Conservation (phyloP, 495 filamentous ascomycete species). For the Halenospora varia region DNA sequence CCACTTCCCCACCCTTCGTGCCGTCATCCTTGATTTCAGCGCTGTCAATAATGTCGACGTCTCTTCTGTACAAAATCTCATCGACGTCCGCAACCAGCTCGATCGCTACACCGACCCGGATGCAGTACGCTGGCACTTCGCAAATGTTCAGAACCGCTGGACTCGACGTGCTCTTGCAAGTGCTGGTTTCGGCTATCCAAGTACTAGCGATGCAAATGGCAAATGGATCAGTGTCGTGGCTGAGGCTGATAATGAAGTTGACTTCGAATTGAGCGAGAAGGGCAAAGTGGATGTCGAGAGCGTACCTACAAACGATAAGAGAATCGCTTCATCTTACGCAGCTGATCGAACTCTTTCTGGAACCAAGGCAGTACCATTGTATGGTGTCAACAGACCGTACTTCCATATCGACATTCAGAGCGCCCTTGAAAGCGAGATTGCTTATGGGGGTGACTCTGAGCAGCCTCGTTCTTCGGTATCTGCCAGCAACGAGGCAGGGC, state of each 20-base stretch:
- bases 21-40: conserved; percentile 88
- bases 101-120: conserved; percentile 81
- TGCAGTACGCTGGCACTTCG: conserved; percentile 89
- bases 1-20: conserved; percentile 69
- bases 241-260: background rate
- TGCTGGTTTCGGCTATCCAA: conserved; percentile 80
- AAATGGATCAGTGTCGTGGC: background rate
- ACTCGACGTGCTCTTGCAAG: conserved; percentile 85
- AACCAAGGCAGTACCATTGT: conserved; percentile 52
- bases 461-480: too few relatives aligned
- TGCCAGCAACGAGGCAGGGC: too few relatives aligned
- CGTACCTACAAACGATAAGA: background rate
- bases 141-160: conserved; percentile 91
- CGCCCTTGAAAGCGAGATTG: conserved; percentile 72
- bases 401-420: conserved; percentile 95
- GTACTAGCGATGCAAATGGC: background rate
- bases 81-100: conserved; percentile 94
- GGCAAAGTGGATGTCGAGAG: background rate
- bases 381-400: conserved; percentile 79
- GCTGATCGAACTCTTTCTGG: background rate
- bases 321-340: background rate
- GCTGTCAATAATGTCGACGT: conserved; percentile 94
- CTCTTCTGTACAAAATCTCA: conserved; percentile 86
- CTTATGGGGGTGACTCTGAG: too few relatives aligned
- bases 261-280: background rate